phyloP scores from a whole-genome alignment of 768 basidiomycete genomes.

The Boletales sp. region DNA sequence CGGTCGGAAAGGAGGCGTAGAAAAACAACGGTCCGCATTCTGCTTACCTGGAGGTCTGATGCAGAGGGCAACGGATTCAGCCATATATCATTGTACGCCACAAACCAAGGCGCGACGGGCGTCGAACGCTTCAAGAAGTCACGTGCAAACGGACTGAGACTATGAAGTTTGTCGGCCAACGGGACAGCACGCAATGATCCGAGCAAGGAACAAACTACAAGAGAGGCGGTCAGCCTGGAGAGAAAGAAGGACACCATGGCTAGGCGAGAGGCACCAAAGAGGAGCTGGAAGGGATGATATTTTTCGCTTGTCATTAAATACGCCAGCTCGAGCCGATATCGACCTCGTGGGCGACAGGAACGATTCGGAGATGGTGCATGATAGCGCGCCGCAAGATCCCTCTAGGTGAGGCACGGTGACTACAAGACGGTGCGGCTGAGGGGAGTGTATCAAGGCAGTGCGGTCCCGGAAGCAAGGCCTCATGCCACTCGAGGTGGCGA shows the following conservation, averaged over 20 bases:
- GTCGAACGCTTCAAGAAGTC: constrained; percentile 17
- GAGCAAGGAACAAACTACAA: constrained; percentile 7
- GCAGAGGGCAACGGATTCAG: constrained; percentile 43
- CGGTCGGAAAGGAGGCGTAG: background rate
- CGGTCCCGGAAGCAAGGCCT: constrained; percentile 2
- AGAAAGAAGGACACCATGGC: constrained; percentile 13
- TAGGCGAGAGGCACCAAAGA: too few relatives aligned
- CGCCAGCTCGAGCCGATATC: background rate
- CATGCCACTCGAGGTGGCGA: background rate
- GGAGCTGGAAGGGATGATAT: background rate
- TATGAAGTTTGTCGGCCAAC: constrained; percentile 19
- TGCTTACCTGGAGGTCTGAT: constrained; percentile 40
- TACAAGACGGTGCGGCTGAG: background rate
- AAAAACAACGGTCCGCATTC: too few relatives aligned
- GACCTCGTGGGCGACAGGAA: constrained; percentile 6
- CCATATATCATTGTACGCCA: constrained; percentile 40
- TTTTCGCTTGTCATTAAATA: constrained; percentile 17
- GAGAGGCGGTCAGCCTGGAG: constrained; percentile 1
- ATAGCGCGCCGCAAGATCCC: background rate
- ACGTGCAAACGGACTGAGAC: constrained; percentile 19
- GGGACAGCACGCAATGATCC: constrained; percentile 11
- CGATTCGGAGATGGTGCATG: background rate
- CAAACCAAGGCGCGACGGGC: constrained; percentile 47
- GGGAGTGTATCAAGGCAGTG: constrained; percentile 4
- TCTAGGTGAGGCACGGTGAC: too few relatives aligned